A percentile compares a stretch with the other conserved stretches of the same genome.
Conservation (phyloP, 495 filamentous ascomycete genomes). For the Beverwykella pulmonaria region DNA sequence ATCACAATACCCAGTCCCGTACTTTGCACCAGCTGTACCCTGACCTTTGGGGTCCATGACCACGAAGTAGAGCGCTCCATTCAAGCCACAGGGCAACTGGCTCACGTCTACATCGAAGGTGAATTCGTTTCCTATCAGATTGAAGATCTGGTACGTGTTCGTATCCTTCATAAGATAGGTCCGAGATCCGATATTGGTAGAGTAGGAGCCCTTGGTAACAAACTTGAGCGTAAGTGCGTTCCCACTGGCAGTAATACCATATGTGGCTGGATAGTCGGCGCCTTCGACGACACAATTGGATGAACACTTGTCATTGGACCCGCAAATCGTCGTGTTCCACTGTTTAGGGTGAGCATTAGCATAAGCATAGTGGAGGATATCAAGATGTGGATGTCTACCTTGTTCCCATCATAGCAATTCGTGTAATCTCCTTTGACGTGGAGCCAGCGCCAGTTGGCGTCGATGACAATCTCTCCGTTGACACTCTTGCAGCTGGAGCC, state of each 20-base stretch:
- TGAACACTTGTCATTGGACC: slow-evolving; percentile 45
- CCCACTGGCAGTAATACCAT: slow-evolving; percentile 41
- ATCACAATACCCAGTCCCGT: slow-evolving; percentile 71
- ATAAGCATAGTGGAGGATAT: too few species aligned
- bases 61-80: slow-evolving; percentile 67
- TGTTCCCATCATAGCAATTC: slow-evolving; percentile 42
- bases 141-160: slow-evolving; percentile 61
- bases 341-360: neutral
- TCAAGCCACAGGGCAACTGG: slow-evolving; percentile 65
- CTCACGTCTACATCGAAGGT: slow-evolving; percentile 66
- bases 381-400: too few species aligned
- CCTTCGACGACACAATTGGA: slow-evolving; percentile 47
- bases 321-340: slow-evolving; percentile 42
- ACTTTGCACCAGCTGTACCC: slow-evolving; percentile 65
- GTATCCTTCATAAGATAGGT: slow-evolving; percentile 62
- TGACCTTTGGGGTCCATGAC: slow-evolving; percentile 58
- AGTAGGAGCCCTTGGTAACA: slow-evolving; percentile 35
- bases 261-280: slow-evolving; percentile 35
- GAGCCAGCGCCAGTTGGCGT: slow-evolving; percentile 49
- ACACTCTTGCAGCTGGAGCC: slow-evolving; percentile 52
- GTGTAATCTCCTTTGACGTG: slow-evolving; percentile 46
- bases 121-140: slow-evolving; percentile 61
- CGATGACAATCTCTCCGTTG: slow-evolving; percentile 54
- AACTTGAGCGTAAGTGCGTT: slow-evolving; percentile 40
- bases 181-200: slow-evolving; percentile 52